Percentiles rank a stretch among this genome's conserved stretches.
phyloP scores from a whole-genome alignment of 306 rosid species.

The Pachyrhizus erosus region DNA sequence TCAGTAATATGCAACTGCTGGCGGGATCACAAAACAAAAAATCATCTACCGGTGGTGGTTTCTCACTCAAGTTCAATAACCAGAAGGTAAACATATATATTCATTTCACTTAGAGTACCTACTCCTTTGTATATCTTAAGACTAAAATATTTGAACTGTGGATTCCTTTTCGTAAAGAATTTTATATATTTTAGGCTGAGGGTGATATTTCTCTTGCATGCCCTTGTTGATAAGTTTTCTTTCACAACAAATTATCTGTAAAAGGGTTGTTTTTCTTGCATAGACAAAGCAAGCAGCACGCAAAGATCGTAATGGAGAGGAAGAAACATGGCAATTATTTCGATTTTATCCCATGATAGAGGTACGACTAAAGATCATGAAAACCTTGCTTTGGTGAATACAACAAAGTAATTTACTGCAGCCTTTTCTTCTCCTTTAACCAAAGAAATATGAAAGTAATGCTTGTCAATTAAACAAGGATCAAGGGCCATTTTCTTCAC shows the following conservation, averaged over 20 bases:
- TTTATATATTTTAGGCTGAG: slow-evolving; percentile 8
- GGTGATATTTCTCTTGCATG: slow-evolving; percentile 15
- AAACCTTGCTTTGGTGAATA: neutral
- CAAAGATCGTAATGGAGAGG: slow-evolving; percentile 80
- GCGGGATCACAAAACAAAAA: slow-evolving; percentile 62
- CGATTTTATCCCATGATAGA: slow-evolving; percentile 92
- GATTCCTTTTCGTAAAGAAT: slow-evolving; percentile 20
- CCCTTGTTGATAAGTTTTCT: neutral
- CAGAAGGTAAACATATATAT: slow-evolving; percentile 63
- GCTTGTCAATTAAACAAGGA: too few relatives aligned
- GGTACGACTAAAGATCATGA: slow-evolving; percentile 54
- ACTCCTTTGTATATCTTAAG: neutral
- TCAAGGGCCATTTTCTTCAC: too few relatives aligned
- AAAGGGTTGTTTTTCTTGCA: slow-evolving; percentile 27
- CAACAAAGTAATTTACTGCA: too few relatives aligned
- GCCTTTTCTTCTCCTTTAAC: too few relatives aligned
- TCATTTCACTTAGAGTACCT: slow-evolving; percentile 21
- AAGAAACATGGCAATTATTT: slow-evolving; percentile 90
- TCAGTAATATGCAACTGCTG: slow-evolving; percentile 77
- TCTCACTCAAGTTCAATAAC: slow-evolving; percentile 85
- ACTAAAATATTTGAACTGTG: neutral
- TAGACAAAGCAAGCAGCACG: slow-evolving; percentile 81
- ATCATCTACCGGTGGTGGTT: slow-evolving; percentile 50
- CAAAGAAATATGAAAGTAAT: too few relatives aligned
- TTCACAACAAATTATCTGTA: slow-evolving; percentile 8